Percentiles rank a stretch among this genome's conserved stretches.
phyloP scores from a whole-genome alignment of 805 yeast genomes.

The Starmerella stellata region DNA sequence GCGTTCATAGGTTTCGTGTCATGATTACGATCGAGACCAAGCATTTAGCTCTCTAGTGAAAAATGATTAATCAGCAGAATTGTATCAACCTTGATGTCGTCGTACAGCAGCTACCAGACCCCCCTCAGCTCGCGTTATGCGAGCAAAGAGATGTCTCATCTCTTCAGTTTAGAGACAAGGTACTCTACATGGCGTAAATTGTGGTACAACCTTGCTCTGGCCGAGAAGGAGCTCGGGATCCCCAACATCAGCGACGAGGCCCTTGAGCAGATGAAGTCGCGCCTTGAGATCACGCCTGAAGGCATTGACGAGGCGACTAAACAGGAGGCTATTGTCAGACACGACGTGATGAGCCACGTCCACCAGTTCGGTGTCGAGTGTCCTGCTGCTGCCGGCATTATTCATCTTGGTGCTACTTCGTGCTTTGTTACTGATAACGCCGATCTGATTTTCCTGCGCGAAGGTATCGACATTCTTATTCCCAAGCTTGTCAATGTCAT shows the following conservation, averaged over 20 bases:
- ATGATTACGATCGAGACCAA: too few relatives aligned
- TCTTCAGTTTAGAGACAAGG: slow-evolving; percentile 83
- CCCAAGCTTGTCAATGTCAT: slow-evolving; percentile 94
- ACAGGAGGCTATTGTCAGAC: slow-evolving; percentile 96
- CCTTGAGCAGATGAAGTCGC: slow-evolving; percentile 60
- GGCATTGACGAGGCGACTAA: slow-evolving; percentile 75
- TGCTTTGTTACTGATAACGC: slow-evolving; percentile 97
- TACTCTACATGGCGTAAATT: slow-evolving; percentile 97
- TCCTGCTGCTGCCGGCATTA: slow-evolving; percentile 94
- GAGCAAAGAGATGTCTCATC: slow-evolving; percentile 85
- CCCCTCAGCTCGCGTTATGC: slow-evolving; percentile 96
- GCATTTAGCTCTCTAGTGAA: too few relatives aligned
- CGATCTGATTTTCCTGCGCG: slow-evolving; percentile 87
- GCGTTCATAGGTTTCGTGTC: too few relatives aligned
- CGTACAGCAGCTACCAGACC: slow-evolving; percentile 63
- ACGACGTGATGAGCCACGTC: slow-evolving; percentile 98
- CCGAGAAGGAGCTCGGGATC: slow-evolving; percentile 83
- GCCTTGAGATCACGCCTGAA: slow-evolving; percentile 74
- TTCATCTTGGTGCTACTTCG: slow-evolving; percentile 95
- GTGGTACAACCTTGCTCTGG: slow-evolving; percentile 89
- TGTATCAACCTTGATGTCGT: slow-evolving; percentile 11
- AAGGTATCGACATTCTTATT: slow-evolving; percentile 81
- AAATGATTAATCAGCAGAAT: not conserved
- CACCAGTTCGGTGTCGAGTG: slow-evolving; percentile 84
- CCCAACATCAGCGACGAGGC: slow-evolving; percentile 78